These are phyloP conservation scores for Geotrichum europaeum DNA, from an alignment of 1,139 yeast species.

Conservation along the genomic window DNA sequence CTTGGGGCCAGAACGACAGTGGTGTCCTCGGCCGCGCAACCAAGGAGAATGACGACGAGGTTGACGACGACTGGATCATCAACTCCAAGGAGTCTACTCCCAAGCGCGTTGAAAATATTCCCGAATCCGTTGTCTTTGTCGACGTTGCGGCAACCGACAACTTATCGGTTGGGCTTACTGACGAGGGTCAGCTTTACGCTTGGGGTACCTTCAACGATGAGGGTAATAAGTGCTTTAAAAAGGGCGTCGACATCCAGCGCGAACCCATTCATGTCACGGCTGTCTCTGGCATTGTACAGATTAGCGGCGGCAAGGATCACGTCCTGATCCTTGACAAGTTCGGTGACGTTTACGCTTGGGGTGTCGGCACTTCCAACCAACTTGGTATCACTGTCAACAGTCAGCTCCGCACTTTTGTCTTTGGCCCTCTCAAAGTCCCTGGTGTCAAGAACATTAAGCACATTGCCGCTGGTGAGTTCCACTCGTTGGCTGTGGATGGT, in stretches of 20 bases:
- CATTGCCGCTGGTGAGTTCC: constrained; percentile 92
- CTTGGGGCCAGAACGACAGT: constrained; percentile 97
- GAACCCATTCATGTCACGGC: constrained; percentile 60
- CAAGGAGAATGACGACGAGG: constrained; percentile 54
- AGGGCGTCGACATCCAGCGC: constrained; percentile 56
- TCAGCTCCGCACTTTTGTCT: constrained; percentile 31
- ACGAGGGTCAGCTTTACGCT: constrained; percentile 84
- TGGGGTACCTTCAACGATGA: constrained; percentile 98
- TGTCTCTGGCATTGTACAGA: constrained; percentile 67
- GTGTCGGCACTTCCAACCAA: constrained; percentile 90
- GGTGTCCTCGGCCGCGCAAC: constrained; percentile 92
- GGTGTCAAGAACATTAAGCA: constrained; percentile 61
- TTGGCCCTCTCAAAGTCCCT: constrained; percentile 33
- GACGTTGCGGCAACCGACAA: constrained; percentile 93
- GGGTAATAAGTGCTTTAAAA: constrained; percentile 79
- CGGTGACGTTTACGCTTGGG: constrained; percentile 95
- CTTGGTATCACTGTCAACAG: constrained; percentile 55
- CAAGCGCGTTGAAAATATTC: constrained; percentile 61
- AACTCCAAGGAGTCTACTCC: constrained; percentile 90
- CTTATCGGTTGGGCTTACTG: constrained; percentile 70
- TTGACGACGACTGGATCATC: constrained; percentile 74
- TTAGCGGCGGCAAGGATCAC: constrained; percentile 93
- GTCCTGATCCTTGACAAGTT: constrained; percentile 71
- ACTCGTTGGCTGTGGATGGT: constrained; percentile 82
- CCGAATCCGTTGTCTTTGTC: constrained; percentile 53